A percentile compares a stretch with the other conserved stretches of the same genome.
phyloP scores from a whole-genome alignment of 257 asterid species.

The Gardenia jasminoides region DNA sequence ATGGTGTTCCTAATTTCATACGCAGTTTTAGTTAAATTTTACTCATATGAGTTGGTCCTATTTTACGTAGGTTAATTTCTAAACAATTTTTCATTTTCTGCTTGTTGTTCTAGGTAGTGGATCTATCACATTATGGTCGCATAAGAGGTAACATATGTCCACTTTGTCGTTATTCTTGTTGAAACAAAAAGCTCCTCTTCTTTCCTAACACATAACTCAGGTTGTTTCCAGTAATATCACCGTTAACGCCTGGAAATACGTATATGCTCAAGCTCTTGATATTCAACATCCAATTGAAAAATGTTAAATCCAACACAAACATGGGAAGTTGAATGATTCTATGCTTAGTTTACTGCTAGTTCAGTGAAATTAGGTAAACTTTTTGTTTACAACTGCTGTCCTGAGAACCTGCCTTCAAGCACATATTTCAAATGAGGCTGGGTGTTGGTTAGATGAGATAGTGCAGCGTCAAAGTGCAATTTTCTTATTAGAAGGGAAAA shows the following conservation, averaged over 20 bases:
- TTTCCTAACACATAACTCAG: not conserved
- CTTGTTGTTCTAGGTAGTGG: slow-evolving; percentile 60
- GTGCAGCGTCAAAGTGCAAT: too few species aligned
- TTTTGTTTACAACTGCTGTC: not conserved
- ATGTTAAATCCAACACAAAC: too few species aligned
- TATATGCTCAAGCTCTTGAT: not conserved
- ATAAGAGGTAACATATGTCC: slow-evolving; percentile 67
- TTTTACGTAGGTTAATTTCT: not conserved
- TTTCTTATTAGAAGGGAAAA: too few species aligned
- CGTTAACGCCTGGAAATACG: not conserved
- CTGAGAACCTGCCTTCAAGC: not conserved
- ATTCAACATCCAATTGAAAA: too few species aligned
- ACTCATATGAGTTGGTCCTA: not conserved
- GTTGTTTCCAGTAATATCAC: not conserved
- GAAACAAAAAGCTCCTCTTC: not conserved
- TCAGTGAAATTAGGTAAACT: too few species aligned
- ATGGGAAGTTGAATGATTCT: too few species aligned
- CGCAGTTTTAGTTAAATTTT: not conserved
- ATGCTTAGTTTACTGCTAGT: too few species aligned
- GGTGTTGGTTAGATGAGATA: too few species aligned
- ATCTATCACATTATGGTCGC: slow-evolving; percentile 85
- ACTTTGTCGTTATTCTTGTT: slow-evolving; percentile 8
- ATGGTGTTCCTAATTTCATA: too few species aligned
- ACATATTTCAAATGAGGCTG: not conserved
- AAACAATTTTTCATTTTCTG: not conserved